These are phyloP conservation scores for Penicillium sp. DNA, from an alignment of 2,329 filamentous ascomycete genomes.

Conservation along the genomic window DNA sequence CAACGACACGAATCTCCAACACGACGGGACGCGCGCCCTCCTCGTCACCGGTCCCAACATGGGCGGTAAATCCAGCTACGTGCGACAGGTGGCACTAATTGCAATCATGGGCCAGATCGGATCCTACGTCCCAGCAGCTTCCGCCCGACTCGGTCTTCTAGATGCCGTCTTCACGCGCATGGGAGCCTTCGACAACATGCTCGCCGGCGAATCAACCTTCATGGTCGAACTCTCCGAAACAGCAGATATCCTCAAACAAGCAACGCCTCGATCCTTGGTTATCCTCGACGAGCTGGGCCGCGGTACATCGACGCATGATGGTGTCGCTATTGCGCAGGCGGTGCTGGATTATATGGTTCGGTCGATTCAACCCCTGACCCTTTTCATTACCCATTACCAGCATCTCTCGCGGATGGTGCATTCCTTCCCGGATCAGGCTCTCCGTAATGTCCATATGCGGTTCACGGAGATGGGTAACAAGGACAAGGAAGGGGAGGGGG, in stretches of 20 bases:
- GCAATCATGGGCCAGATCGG: constrained; percentile 93
- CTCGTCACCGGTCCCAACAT: constrained; percentile 97
- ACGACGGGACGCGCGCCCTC: constrained; percentile 66
- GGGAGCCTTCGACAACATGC: constrained; percentile 94
- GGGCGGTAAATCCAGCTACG: constrained; percentile 98
- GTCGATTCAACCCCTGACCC: constrained; percentile 70
- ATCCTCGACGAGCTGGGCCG: constrained; percentile 93
- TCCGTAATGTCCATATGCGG: constrained; percentile 91
- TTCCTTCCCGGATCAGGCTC: constrained; percentile 61
- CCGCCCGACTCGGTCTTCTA: constrained; percentile 72
- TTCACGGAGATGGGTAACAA: constrained; percentile 62
- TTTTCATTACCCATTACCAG: constrained; percentile 99
- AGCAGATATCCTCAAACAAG: constrained; percentile 82
- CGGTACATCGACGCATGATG: constrained; percentile 92
- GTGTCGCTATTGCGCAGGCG: constrained; percentile 89
- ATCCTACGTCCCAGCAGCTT: constrained; percentile 81
- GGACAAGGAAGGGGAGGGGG: constrained; percentile 65
- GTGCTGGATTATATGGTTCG: constrained; percentile 82
- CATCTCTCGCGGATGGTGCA: constrained; percentile 71
- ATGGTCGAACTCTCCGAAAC: constrained; percentile 98
- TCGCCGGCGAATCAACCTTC: constrained; percentile 91
- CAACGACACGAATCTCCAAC: constrained; percentile 74
- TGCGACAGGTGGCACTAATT: constrained; percentile 86
- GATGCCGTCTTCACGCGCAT: constrained; percentile 95
- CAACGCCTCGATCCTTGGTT: constrained; percentile 78